phyloP scores from a whole-genome alignment of 805 yeast species.

The Starmerella bombi region DNA sequence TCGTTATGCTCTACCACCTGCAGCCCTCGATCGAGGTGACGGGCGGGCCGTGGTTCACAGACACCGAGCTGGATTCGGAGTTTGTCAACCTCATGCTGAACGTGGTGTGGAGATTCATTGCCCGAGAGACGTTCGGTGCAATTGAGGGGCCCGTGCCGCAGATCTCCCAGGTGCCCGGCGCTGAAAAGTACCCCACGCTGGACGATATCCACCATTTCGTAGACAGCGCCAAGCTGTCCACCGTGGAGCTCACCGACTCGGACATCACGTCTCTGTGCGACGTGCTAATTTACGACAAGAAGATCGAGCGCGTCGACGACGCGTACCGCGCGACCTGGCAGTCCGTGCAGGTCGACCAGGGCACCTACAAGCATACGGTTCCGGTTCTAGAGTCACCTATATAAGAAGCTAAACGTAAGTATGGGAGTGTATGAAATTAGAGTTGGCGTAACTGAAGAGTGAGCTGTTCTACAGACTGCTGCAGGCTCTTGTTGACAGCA shows the following conservation, averaged over 20 bases:
- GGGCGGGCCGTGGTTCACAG: conserved; percentile 99
- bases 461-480: conserved; percentile 24
- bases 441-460: conserved; percentile 11
- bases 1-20: conserved; percentile 84
- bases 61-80: conserved; percentile 85
- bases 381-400: conserved; percentile 13
- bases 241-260: conserved; percentile 58
- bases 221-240: conserved; percentile 54
- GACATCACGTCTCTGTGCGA: conserved; percentile 78
- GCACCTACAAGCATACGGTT: conserved; percentile 9
- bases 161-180: conserved; percentile 42
- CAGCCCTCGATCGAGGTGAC: conserved; percentile 94
- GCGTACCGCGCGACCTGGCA: conserved; percentile 75
- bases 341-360: conserved; percentile 25
- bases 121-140: conserved; percentile 55
- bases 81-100: conserved; percentile 73
- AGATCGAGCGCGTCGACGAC: conserved; percentile 50
- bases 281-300: conserved; percentile 77
- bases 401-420: background rate
- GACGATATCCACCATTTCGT: conserved; percentile 67
- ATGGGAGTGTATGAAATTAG: background rate
- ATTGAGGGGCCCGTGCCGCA: conserved; percentile 35
- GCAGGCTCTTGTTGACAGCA: conserved; percentile 27
- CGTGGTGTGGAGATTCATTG: conserved; percentile 78
- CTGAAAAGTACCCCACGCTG: conserved; percentile 55